A percentile compares a stretch with the other conserved stretches of the same genome.
phyloP scores from a whole-genome alignment of 2,329 filamentous ascomycete species.

The Ophiostoma angusticollis region DNA sequence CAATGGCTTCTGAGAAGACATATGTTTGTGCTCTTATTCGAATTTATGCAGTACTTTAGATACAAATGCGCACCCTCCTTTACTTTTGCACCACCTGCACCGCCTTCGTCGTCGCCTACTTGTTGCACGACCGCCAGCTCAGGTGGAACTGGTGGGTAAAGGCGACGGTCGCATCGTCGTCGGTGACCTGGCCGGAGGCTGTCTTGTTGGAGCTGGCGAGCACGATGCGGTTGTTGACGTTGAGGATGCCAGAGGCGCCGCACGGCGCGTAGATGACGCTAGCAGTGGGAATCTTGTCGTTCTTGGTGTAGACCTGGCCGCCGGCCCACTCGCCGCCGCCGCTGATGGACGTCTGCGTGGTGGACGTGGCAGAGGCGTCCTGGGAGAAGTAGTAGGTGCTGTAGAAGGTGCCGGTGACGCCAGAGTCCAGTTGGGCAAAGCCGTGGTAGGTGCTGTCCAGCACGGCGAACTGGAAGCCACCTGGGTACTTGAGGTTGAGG shows the following conservation, averaged over 20 bases:
- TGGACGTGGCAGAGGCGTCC: constrained; percentile 30
- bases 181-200: constrained; percentile 28
- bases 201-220: constrained; percentile 24
- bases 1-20: too few species aligned
- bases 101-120: too few species aligned
- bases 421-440: constrained; percentile 32
- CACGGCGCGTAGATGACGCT: constrained; percentile 33
- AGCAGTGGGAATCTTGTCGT: constrained; percentile 30
- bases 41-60: constrained; percentile 2
- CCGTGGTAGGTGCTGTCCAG: constrained; percentile 37
- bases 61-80: too few species aligned
- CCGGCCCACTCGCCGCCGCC: constrained; percentile 29
- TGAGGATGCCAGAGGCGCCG: constrained; percentile 32
- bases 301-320: constrained; percentile 35
- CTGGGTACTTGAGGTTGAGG: constrained; percentile 32
- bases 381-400: constrained; percentile 36
- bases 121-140: constrained; percentile 22
- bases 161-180: constrained; percentile 32
- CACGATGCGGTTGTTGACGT: constrained; percentile 34
- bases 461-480: constrained; percentile 33
- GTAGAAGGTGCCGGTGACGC: constrained; percentile 31
- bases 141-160: constrained; percentile 33
- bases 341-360: constrained; percentile 29
- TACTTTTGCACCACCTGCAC: too few species aligned
- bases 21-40: too few species aligned